Evolutionary conservation across 1,139 yeast genomes (phyloP).

Genomic region (Geotrichum restrictum): DNA sequence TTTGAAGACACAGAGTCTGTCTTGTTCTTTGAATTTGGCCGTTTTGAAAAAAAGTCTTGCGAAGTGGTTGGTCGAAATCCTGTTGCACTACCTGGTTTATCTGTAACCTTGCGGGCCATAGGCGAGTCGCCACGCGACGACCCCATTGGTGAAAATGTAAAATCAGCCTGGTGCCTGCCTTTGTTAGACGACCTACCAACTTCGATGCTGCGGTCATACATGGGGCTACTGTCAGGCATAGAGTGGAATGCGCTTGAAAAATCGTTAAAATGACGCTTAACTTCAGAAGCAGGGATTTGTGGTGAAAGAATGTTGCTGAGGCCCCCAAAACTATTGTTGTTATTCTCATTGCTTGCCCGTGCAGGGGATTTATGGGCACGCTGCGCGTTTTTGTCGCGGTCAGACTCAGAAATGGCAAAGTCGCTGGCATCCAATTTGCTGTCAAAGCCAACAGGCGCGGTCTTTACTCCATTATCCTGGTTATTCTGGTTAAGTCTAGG

Average conservation of each 20-base stretch:
- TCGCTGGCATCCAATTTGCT: conserved; percentile 8
- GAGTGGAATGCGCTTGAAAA: conserved; percentile 24
- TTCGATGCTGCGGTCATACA: conserved; percentile 23
- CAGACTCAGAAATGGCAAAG: conserved; percentile 19
- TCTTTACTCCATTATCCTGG: not conserved
- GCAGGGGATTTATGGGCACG: conserved; percentile 5
- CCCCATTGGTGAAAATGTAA: conserved; percentile 15
- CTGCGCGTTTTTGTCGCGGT: not conserved
- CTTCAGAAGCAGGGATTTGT: conserved; percentile 24
- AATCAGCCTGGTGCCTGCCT: conserved; percentile 1
- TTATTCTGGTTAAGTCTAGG: conserved; percentile 2
- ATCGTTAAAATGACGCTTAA: conserved; percentile 27
- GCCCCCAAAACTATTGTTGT: not conserved
- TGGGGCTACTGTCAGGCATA: conserved; percentile 1
- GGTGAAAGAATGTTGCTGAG: conserved; percentile 26
- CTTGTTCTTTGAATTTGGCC: conserved; percentile 9
- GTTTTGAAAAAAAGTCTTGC: not conserved
- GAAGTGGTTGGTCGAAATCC: conserved; percentile 1
- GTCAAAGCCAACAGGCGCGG: not conserved
- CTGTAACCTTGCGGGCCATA: conserved; percentile 19
- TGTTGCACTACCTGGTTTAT: conserved; percentile 12
- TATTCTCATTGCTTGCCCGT: not conserved
- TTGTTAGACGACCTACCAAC: conserved; percentile 20
- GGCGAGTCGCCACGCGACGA: conserved; percentile 20
- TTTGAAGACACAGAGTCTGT: conserved; percentile 14